A percentile compares a stretch with the other conserved stretches of the same genome.
These are phyloP conservation scores for Pleurotus eryngii DNA, from an alignment of 768 basidiomycete genomes.

Conservation along the genomic window DNA sequence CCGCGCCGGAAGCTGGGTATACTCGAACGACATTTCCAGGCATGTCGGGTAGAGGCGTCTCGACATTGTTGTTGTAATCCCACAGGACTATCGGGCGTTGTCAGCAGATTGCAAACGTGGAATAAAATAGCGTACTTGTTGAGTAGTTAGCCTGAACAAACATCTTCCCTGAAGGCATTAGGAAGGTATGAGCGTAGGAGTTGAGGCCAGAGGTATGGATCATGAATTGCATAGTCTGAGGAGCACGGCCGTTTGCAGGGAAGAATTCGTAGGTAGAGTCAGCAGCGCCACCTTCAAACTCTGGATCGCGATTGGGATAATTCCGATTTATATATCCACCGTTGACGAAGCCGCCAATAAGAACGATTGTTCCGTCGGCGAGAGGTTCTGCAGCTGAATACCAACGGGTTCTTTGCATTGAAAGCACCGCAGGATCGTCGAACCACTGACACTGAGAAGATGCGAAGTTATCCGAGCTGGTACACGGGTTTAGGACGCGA, in stretches of 20 bases:
- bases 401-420: constrained; percentile 72
- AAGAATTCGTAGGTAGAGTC: constrained; percentile 85
- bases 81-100: constrained; percentile 32
- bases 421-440: constrained; percentile 57
- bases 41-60: constrained; percentile 69
- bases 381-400: constrained; percentile 75
- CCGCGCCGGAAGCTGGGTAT: constrained; percentile 87
- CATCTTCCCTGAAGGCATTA: constrained; percentile 75
- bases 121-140: constrained; percentile 46
- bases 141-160: constrained; percentile 83
- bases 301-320: constrained; percentile 64
- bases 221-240: constrained; percentile 64
- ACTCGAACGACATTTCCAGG: constrained; percentile 72
- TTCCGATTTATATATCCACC: constrained; percentile 82
- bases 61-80: constrained; percentile 54
- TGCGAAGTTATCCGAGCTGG: constrained; percentile 39
- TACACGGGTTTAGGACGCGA: constrained; percentile 80
- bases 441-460: constrained; percentile 65
- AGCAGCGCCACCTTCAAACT: constrained; percentile 61
- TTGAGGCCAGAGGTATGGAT: constrained; percentile 72
- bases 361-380: constrained; percentile 70
- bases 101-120: constrained; percentile 2
- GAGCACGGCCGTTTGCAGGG: constrained; percentile 51
- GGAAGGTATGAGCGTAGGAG: constrained; percentile 69
- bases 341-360: constrained; percentile 79